A percentile compares a stretch with the other conserved stretches of the same genome.
phyloP scores from a whole-genome alignment of 306 rosid species.

The Oxytropis ochrocephala region DNA sequence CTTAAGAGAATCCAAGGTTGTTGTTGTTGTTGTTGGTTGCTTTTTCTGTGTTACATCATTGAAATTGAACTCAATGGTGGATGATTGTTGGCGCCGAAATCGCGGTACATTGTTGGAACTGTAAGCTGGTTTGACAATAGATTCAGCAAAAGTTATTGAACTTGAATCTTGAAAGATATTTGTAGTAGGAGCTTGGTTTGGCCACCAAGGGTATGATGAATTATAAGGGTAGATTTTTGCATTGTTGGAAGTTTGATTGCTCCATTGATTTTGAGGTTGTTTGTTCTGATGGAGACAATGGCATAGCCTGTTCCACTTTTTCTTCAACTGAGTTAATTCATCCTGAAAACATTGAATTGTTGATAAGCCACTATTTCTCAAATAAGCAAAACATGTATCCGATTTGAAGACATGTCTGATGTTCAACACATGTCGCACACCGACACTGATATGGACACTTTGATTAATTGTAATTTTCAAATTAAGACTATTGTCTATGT shows the following conservation, averaged over 20 bases:
- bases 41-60: constrained; percentile 32
- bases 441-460: no score
- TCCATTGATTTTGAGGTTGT: constrained; percentile 37
- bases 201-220: constrained; percentile 62
- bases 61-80: constrained; percentile 80
- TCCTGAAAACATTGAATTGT: constrained; percentile 36
- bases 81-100: constrained; percentile 67
- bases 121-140: constrained; percentile 26
- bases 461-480: no score
- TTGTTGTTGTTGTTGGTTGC: constrained; percentile 21
- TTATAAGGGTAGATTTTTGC: constrained; percentile 40
- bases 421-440: no score
- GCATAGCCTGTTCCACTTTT: constrained; percentile 74
- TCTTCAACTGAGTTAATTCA: constrained; percentile 48
- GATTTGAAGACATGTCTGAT: no score
- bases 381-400: not conserved
- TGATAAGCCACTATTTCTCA: constrained; percentile 1
- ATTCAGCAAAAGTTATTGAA: constrained; percentile 54
- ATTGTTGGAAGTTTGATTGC: constrained; percentile 31
- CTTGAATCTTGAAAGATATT: constrained; percentile 48
- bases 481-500: no score
- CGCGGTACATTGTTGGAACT: constrained; percentile 45
- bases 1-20: constrained; percentile 49
- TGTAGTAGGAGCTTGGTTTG: constrained; percentile 19
- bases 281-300: constrained; percentile 58